Conservation (phyloP, 208 protist species). For the Leishmania tarentolae region DNA sequence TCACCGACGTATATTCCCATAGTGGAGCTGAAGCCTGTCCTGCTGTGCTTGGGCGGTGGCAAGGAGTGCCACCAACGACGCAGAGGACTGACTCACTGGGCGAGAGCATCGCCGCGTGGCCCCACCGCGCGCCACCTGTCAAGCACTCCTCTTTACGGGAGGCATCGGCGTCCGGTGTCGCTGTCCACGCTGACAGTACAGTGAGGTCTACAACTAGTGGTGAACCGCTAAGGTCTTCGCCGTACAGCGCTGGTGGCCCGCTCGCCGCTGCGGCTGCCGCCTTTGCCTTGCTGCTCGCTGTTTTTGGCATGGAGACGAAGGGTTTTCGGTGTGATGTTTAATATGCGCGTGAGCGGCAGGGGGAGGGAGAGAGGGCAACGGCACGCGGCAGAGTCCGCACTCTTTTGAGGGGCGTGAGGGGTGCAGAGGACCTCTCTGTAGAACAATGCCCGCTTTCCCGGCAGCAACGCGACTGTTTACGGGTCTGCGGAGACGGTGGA, state of each 20-base stretch:
- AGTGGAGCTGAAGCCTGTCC: neutral
- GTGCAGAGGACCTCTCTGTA: neutral
- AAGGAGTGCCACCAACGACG: slow-evolving; percentile 17
- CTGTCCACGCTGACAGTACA: slow-evolving; percentile 1
- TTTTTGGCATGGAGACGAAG: slow-evolving; percentile 11
- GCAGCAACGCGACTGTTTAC: neutral
- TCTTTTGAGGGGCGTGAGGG: neutral
- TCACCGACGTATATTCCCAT: slow-evolving; percentile 10
- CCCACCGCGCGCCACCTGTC: slow-evolving; percentile 20
- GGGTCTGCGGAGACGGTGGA: neutral
- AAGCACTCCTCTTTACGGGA: neutral
- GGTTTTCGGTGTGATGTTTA: neutral
- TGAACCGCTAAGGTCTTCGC: slow-evolving; percentile 16
- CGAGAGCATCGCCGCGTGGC: slow-evolving; percentile 21
- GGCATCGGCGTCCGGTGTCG: neutral
- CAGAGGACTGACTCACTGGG: slow-evolving; percentile 22
- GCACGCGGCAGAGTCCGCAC: neutral
- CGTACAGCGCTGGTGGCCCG: slow-evolving; percentile 28
- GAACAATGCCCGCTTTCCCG: neutral
- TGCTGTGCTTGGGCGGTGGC: neutral
- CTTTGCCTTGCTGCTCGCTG: slow-evolving; percentile 3
- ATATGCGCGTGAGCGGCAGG: neutral
- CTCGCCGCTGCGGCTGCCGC: slow-evolving; percentile 1
- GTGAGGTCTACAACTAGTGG: slow-evolving; percentile 14
- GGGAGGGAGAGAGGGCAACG: neutral